Conservation (phyloP, 2,329 filamentous ascomycete genomes). For the Cercospora beticola region DNA sequence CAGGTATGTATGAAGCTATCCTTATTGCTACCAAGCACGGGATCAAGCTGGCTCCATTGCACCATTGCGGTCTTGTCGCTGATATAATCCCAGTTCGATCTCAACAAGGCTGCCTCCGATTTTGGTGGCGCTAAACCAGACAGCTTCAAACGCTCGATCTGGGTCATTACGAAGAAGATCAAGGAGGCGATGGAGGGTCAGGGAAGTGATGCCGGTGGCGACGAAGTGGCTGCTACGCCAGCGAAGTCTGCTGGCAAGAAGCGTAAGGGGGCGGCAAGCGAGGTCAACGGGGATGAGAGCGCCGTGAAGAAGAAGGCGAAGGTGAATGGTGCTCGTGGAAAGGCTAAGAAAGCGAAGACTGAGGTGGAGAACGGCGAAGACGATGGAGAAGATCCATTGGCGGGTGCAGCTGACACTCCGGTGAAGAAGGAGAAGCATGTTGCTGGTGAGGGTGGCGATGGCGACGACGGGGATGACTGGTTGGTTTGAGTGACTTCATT, state of each 20-base stretch:
- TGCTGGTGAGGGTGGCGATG: background rate
- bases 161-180: constrained; percentile 29
- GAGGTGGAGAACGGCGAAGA: background rate
- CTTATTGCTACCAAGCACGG: background rate
- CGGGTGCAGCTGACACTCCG: background rate
- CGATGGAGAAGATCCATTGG: background rate
- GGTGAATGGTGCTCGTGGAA: constrained; percentile 1
- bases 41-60: background rate
- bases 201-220: background rate
- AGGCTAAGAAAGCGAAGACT: constrained; percentile 10
- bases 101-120: constrained; percentile 22
- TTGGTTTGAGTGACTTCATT: constrained; percentile 1
- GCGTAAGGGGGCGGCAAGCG: constrained; percentile 16
- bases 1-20: background rate
- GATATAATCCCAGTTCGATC: constrained; percentile 17
- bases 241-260: constrained; percentile 17
- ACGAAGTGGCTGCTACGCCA: background rate
- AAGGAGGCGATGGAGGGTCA: constrained; percentile 19
- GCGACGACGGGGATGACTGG: constrained; percentile 9
- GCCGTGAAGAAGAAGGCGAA: constrained; percentile 10
- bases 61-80: background rate
- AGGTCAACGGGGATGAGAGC: constrained; percentile 9
- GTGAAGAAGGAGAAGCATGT: background rate
- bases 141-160: constrained; percentile 27
- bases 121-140: constrained; percentile 24